phyloP scores from a whole-genome alignment of 2,329 filamentous ascomycete species.

The Chaetomiaceae sp. region DNA sequence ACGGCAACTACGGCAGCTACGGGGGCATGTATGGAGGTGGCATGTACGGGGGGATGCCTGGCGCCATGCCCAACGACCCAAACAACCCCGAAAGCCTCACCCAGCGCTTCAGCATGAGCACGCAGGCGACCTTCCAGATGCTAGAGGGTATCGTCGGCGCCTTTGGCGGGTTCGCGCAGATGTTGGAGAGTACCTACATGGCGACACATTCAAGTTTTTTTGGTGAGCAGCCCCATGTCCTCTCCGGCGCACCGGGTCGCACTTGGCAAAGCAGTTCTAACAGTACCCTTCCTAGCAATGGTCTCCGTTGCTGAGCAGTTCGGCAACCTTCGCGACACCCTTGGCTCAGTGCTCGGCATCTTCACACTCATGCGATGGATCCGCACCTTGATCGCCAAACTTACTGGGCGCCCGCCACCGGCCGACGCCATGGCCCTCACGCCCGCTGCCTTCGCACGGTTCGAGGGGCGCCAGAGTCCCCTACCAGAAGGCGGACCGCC shows the following conservation, averaged over 20 bases:
- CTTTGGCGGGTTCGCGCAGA: conserved; percentile 96
- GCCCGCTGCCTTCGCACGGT: conserved; percentile 82
- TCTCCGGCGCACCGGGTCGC: background rate
- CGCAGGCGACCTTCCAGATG: conserved; percentile 95
- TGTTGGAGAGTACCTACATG: conserved; percentile 99
- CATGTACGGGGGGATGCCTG: conserved; percentile 39
- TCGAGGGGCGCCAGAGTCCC: conserved; percentile 61
- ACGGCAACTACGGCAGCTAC: conserved; percentile 36
- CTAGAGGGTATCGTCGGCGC: conserved; percentile 94
- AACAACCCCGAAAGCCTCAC: conserved; percentile 92
- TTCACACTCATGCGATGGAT: conserved; percentile 96
- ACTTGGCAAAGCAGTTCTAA: conserved; percentile 7
- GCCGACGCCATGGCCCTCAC: conserved; percentile 83
- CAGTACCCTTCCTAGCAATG: conserved; percentile 61
- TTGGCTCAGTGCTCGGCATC: conserved; percentile 89
- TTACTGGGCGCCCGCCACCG: conserved; percentile 85
- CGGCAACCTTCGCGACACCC: conserved; percentile 82
- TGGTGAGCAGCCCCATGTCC: conserved; percentile 53
- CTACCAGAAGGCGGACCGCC: conserved; percentile 56
- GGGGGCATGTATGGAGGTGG: conserved; percentile 41
- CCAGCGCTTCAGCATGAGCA: conserved; percentile 91
- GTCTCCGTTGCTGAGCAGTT: conserved; percentile 97
- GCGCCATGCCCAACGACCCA: conserved; percentile 50
- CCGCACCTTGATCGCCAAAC: conserved; percentile 80
- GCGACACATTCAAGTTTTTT: conserved; percentile 98